Base-by-base conservation (phyloP, 2,329 filamentous ascomycete species). In the Amauroascus verrucosus region DNA sequence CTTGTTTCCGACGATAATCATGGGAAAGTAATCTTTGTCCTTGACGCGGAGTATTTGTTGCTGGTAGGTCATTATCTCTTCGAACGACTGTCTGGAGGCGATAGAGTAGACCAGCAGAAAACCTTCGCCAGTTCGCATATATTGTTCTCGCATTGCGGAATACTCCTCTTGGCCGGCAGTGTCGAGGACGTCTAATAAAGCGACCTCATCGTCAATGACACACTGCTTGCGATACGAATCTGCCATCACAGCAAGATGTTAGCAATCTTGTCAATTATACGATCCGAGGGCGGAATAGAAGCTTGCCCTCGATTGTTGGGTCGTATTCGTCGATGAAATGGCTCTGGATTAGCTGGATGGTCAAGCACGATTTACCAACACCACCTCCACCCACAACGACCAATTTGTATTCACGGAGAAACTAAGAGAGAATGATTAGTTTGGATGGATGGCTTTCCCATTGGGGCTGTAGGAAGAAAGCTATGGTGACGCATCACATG, bases 181-280 rank as follows among this genome's bases (percentile, higher is more conserved):
- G 73, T 98, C 93, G 70, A 97, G 84, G 59, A 98, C 93, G 72
- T 98, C 93, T 72, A 98, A 85, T 57, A 98, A 81, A 49, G 93
- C 93, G 62, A 96, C 89, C 75, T 98, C 93, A 64, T 97, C 93
- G 70, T 98, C 93, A 70, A 98, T 95, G 64, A 95, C 85, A 72
- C 93, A 97, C 80, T 97, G 93, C 84, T 98, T 98, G 77, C 93
- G 89, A 79, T 98, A 98, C 59, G 93, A 97, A 70, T 98, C 93
- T 98, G 70, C 37, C 9, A 16, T 18, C 40, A 40, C n/a, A 37
- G 46, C 22, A 18, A n/a, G 11, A 33, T 2, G n/a, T 32, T 4
- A 46, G 37, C 6, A 13, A 22, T 40, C 14, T 14, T 13, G 26
- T 41, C 3, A 14, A 13, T 54, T n/a, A 44, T 22, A 11, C 22